phyloP scores from a whole-genome alignment of 2,329 filamentous ascomycete genomes.

The Penicillium sp. region DNA sequence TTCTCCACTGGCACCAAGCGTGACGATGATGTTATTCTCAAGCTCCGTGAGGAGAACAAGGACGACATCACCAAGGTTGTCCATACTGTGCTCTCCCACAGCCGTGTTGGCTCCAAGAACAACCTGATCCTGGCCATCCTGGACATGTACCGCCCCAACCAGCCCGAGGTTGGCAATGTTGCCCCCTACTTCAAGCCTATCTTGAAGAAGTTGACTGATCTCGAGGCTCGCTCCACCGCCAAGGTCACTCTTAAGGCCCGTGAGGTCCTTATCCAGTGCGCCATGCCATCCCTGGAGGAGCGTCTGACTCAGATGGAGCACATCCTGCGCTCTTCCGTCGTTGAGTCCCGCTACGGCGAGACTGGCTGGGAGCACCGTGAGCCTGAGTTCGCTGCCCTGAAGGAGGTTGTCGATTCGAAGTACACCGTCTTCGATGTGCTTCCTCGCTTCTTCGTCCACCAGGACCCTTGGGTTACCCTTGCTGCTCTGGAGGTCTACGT shows the following conservation, averaged over 20 bases:
- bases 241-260: conserved; percentile 97
- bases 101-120: conserved; percentile 89
- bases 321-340: conserved; percentile 90
- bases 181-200: conserved; percentile 82
- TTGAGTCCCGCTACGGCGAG: conserved; percentile 97
- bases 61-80: conserved; percentile 85
- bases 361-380: conserved; percentile 95
- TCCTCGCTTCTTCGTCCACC: conserved; percentile 90
- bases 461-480: conserved; percentile 90
- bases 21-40: conserved; percentile 91
- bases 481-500: conserved; percentile 96
- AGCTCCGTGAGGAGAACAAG: conserved; percentile 93
- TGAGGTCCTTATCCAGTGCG: conserved; percentile 96
- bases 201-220: conserved; percentile 83
- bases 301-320: conserved; percentile 97
- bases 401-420: conserved; percentile 97
- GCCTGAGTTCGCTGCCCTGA: conserved; percentile 85
- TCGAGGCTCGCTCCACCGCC: conserved; percentile 81
- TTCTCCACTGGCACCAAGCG: conserved; percentile 84
- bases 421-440: conserved; percentile 98
- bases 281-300: conserved; percentile 93
- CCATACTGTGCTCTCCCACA: conserved; percentile 89
- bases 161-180: conserved; percentile 83
- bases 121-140: conserved; percentile 88
- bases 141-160: conserved; percentile 93